Evolutionary conservation across 1,284 basidiomycete species (phyloP), one percentile per base, ranked within the genome.

Genomic region (Somion occarium): DNA sequence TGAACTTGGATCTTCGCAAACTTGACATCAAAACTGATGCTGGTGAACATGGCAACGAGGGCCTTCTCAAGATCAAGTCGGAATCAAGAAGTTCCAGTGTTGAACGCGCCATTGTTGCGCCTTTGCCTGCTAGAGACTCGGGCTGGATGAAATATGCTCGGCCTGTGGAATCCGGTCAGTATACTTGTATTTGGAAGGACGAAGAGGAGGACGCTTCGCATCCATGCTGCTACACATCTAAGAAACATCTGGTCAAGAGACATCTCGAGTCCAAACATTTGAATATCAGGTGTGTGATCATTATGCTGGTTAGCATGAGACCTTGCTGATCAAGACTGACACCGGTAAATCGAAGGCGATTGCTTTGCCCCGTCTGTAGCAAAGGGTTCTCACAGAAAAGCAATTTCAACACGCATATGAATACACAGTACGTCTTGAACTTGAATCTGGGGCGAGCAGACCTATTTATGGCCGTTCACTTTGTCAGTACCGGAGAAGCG

Each of bases 241-340:
- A 83, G 60, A 83, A 82, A 61, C 83, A 85, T 62, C 70, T 83
- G 34, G 79, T 86, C 53, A 84, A 84, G 61, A 73, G 84, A 25
- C 84, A 87, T 62, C 73, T 87, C 50, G 76, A 83, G 63, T 79
- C 78, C 12, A 78, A 75, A 24, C 84, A 86, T 61, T 62, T 87
- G 43, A 72, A 75, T 48, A 74, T 78, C 59, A 82, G 79, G 84
- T 82, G n/a, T n/a, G n/a, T 54, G 54, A 78, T 66, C 34, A 43
- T 41, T 48, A 38, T 38, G 24, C 53, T 34, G 7, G 15, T n/a
- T 46, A 39, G n/a, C 38, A 34, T 24, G 12, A n/a, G n/a, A 42
- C 43, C 41, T 34, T 34, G 47, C 26, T 44, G 46, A 43, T 27
- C 26, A 25, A 42, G 44, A 49, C 34, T 52, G 48, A 54, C 5